Conservation (phyloP, 225 moss, liverwort and hornwort species). For the Antitrichia curtipendula region DNA sequence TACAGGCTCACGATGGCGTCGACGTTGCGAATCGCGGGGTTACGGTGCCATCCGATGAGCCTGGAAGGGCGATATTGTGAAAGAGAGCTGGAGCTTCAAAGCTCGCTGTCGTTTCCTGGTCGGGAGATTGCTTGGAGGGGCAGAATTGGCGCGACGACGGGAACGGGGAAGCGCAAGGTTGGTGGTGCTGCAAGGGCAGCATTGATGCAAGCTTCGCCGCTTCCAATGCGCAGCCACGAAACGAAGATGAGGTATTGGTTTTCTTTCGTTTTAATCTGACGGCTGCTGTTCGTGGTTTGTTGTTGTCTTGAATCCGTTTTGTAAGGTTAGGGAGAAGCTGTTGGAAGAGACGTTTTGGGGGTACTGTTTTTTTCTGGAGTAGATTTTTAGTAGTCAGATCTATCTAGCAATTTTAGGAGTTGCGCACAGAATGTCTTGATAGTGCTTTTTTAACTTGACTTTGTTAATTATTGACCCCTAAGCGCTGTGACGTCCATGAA, state of each 20-base stretch:
- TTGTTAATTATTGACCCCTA: background rate
- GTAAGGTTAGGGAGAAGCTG: background rate
- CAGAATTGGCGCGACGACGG: background rate
- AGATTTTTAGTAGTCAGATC: too few species aligned
- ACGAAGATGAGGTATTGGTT: slow-evolving; percentile 8
- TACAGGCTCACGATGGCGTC: background rate
- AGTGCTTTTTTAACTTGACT: background rate
- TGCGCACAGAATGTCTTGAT: background rate
- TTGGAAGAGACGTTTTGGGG: background rate
- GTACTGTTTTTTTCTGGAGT: background rate
- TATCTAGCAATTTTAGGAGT: background rate
- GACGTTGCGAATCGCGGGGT: slow-evolving; percentile 12
- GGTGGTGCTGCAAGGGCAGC: background rate
- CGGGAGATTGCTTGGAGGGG: background rate
- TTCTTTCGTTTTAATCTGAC: background rate
- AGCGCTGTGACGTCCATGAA: background rate
- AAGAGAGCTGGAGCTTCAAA: background rate
- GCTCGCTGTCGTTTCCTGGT: background rate
- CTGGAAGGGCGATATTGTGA: background rate
- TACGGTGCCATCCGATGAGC: background rate
- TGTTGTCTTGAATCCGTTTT: background rate
- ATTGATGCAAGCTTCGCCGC: slow-evolving; percentile 27
- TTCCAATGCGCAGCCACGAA: slow-evolving; percentile 34
- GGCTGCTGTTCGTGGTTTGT: background rate
- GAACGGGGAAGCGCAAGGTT: background rate